Percentiles rank a stretch among this genome's conserved stretches.
Conservation (phyloP, 495 filamentous ascomycete species). For the Aspergillus homomorphus region DNA sequence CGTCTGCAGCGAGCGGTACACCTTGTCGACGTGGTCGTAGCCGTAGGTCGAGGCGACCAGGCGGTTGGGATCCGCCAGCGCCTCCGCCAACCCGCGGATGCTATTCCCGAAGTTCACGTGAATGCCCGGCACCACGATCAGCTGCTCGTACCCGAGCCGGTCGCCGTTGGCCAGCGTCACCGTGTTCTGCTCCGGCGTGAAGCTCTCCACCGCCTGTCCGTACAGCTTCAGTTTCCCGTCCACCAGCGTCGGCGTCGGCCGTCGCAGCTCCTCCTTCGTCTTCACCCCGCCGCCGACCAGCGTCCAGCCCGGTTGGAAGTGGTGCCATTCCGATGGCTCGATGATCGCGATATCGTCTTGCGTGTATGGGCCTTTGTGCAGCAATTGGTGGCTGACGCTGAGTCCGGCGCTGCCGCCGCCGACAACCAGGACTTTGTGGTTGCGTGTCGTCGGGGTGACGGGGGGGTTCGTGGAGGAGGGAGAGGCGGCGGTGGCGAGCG, state of each 20-base stretch:
- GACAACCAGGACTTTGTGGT: slow-evolving; percentile 62
- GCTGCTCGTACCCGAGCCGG: slow-evolving; percentile 60
- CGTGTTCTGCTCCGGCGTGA: slow-evolving; percentile 56
- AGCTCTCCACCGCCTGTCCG: slow-evolving; percentile 47
- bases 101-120: slow-evolving; percentile 51
- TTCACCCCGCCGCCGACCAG: slow-evolving; percentile 65
- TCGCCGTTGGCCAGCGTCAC: slow-evolving; percentile 57
- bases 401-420: slow-evolving; percentile 63
- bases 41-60: slow-evolving; percentile 64
- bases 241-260: slow-evolving; percentile 50
- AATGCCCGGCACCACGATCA: slow-evolving; percentile 63
- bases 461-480: slow-evolving; percentile 42
- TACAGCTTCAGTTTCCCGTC: slow-evolving; percentile 63
- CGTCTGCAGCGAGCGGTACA: slow-evolving; percentile 51
- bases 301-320: slow-evolving; percentile 73
- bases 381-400: slow-evolving; percentile 60
- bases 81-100: slow-evolving; percentile 59
- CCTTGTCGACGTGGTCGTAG: slow-evolving; percentile 59
- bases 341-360: slow-evolving; percentile 65
- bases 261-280: slow-evolving; percentile 50
- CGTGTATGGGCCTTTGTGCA: slow-evolving; percentile 50
- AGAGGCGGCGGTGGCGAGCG: slow-evolving; percentile 40
- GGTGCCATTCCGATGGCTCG: slow-evolving; percentile 61
- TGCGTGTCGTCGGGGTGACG: slow-evolving; percentile 30
- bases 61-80: slow-evolving; percentile 52